Evolutionary conservation across 108 stramenopile species (phyloP).

Genomic region (Nitzschia palea): DNA sequence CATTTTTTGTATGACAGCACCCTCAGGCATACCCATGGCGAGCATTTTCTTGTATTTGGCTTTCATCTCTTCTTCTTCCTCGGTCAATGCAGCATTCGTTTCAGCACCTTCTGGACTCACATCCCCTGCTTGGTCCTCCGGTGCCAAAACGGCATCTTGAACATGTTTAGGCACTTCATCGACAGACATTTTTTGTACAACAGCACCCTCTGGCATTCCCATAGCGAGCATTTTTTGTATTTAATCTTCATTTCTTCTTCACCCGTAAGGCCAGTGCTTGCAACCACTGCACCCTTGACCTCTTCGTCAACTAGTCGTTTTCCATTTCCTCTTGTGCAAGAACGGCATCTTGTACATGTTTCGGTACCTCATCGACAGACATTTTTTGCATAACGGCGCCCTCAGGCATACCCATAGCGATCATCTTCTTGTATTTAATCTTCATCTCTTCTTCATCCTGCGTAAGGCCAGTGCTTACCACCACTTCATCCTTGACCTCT

Average conservation of each 20-base stretch:
- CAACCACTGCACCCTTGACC: not conserved
- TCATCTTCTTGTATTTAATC: no score
- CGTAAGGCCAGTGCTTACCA: not conserved
- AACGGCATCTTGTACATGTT: slow-evolving; percentile 22
- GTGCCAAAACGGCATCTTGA: slow-evolving; percentile 23
- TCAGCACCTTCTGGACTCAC: not conserved
- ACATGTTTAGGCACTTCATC: slow-evolving; percentile 28
- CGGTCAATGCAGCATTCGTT: not conserved
- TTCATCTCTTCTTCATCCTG: not conserved
- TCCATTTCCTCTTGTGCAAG: not conserved
- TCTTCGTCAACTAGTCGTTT: not conserved
- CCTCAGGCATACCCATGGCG: slow-evolving; percentile 7
- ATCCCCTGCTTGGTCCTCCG: slow-evolving; percentile 13
- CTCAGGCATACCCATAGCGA: slow-evolving; percentile 24
- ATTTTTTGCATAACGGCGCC: slow-evolving; percentile 24
- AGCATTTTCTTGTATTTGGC: slow-evolving; percentile 10
- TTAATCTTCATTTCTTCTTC: slow-evolving; percentile 24
- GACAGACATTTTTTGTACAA: slow-evolving; percentile 26
- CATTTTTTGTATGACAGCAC: slow-evolving; percentile 16
- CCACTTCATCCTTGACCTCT: not conserved
- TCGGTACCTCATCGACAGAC: slow-evolving; percentile 11
- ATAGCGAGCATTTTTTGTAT: slow-evolving; percentile 40
- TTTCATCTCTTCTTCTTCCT: slow-evolving; percentile 21
- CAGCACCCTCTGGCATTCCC: slow-evolving; percentile 43
- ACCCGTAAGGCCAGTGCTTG: not conserved